These are phyloP conservation scores for Solanum arcanum DNA, from an alignment of 257 asterid species.

Conservation along the genomic window DNA sequence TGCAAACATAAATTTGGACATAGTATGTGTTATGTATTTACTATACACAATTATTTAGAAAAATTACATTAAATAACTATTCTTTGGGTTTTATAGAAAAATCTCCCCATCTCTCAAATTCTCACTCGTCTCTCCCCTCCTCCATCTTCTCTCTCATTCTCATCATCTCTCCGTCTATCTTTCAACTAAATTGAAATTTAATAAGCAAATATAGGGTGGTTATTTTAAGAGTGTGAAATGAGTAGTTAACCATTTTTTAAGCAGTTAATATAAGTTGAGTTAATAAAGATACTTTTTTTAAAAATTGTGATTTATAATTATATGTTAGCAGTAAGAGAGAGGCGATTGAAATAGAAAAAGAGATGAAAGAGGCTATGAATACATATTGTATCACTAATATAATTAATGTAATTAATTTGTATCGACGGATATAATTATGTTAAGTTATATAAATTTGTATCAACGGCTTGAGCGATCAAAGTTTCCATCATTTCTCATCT, in stretches of 20 bases:
- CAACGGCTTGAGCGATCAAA: not conserved
- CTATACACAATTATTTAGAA: not conserved
- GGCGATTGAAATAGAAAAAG: fast-evolving
- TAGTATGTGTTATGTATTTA: not conserved
- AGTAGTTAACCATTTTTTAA: not conserved
- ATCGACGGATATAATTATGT: not conserved
- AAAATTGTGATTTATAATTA: too few species aligned
- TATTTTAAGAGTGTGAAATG: not conserved
- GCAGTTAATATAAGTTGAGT: not conserved
- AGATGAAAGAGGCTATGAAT: not conserved
- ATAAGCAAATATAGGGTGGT: not conserved
- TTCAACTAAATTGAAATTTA: too few species aligned
- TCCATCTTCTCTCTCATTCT: not conserved
- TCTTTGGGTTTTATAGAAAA: not conserved
- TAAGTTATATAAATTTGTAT: too few species aligned
- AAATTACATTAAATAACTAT: not conserved
- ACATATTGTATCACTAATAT: too few species aligned
- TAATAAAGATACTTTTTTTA: not conserved
- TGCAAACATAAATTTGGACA: too few species aligned
- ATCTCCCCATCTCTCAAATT: not conserved
- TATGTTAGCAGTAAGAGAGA: not conserved
- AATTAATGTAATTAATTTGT: too few species aligned
- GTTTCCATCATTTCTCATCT: not conserved
- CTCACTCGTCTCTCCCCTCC: not conserved
- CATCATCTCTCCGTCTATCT: not conserved